Conservation (phyloP, 164 flowering plant genomes). For the Chimonanthus salicifolius region DNA sequence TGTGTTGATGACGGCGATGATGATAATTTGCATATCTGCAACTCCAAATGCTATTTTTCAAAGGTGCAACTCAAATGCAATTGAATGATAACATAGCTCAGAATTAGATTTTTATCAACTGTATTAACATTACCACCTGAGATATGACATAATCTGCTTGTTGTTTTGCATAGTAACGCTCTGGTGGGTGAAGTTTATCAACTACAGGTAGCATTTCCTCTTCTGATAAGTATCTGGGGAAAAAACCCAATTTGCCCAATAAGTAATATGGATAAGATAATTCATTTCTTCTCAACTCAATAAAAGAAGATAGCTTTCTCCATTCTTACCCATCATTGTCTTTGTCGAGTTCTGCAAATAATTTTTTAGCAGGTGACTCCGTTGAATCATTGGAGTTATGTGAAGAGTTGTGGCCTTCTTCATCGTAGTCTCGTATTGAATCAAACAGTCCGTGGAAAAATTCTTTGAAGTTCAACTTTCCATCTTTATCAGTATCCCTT, state of each 20-base stretch:
- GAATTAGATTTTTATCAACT: background rate
- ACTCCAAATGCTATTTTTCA: too few relatives aligned
- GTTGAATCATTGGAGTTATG: constrained; percentile 39
- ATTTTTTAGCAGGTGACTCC: constrained; percentile 64
- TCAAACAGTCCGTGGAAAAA: constrained; percentile 97
- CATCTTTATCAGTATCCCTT: constrained; percentile 90
- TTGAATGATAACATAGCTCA: background rate
- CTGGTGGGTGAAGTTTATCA: constrained; percentile 90
- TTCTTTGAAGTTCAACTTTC: constrained; percentile 78
- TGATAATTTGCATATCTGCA: too few relatives aligned
- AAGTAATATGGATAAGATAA: background rate
- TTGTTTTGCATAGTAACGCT: constrained; percentile 90
- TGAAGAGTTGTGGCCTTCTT: constrained; percentile 53
- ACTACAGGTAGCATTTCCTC: constrained; percentile 66
- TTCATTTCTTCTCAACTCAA: background rate
- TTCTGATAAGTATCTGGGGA: constrained; percentile 56
- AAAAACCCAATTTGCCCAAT: background rate
- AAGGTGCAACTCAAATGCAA: too few relatives aligned
- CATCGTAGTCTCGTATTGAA: constrained; percentile 77
- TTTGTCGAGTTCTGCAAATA: constrained; percentile 78
- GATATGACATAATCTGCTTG: constrained; percentile 84
- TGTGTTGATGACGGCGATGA: too few relatives aligned
- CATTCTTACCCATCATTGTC: constrained; percentile 75
- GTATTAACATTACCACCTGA: constrained; percentile 47
- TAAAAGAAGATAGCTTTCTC: background rate